Base-by-base conservation (phyloP, 176 grass and related monocot species). In the Triticum dicoccoides region DNA sequence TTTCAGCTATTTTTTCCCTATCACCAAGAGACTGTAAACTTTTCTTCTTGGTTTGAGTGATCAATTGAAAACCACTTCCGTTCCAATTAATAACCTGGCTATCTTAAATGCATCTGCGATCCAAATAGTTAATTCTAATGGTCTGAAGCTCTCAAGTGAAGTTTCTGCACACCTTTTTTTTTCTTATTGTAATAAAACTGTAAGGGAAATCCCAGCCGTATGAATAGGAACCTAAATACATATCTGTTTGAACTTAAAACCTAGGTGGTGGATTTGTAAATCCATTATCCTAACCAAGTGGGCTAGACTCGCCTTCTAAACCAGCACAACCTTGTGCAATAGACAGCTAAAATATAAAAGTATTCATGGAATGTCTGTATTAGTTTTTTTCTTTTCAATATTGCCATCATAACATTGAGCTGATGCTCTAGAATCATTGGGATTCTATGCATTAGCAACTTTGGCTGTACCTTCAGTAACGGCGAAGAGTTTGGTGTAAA, bases 1-100 rank as follows among this genome's bases (percentile, higher is more conserved):
- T 21, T 85, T 80, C 49, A 81, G 88, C 70, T 77, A 4, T 86
- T 59, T 84, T 33, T 84, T 86, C 3, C 32, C 64, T 84, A 5
- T 72, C 70, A 74, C 11, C 29, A 62, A 39, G 61, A 65, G 75
- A 74, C 9, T 41, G 25, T 51, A 15, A 67, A 61, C 65, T 80
- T 54, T 39, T 73, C 9, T 3, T 76, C 56, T 59, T 77, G 12
- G 65, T 78, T 61, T 52, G 51, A 69, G 17, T 62, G 63, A 41
- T 35, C 63, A 84, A 51, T 68, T 69, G 74, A 69, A 80, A 69
- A 39, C 6, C 49, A 45, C 24, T 61, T 80, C 75, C 3, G 75
- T 34, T 66, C 35, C 2, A 75, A 45, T 80, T 1, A 69, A 87
- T 80, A 75, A 68, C 14, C 44, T 32, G 38, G 86, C 73, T 87